Base-by-base conservation (phyloP, 345 rosid genomes). In the Diplotaxis tenuifolia region DNA sequence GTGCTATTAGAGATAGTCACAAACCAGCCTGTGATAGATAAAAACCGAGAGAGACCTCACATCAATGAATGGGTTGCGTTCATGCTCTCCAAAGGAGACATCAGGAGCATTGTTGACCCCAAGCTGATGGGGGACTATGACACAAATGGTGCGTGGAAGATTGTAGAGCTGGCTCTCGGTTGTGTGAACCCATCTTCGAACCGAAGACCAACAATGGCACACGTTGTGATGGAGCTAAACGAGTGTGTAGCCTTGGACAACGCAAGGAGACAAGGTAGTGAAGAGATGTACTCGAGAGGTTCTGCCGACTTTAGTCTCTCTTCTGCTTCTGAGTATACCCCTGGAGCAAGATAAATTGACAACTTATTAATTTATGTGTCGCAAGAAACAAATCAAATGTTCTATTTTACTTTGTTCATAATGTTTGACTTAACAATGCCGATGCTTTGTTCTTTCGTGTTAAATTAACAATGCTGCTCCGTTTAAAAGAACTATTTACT, bases 1-100 rank as follows among this genome's bases (percentile, higher is more conserved):
- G 77, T 84, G 36, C 76, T 88, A 0, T 23, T 88, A 18, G 86
- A 86, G 84, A 67, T 86, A 34, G 69, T 86, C 31, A 86, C 88
- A 10, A 82, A 86, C 60, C 71, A 65, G 27, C 78, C 81, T 1
- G 86, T 82, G 12, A 58, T 83, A 25, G 62, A 70, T 4, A 70
- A 72, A 64, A 70, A 10, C n/a, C 16, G 61, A 9, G 78, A 73
- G 4, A 66, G 18, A 58, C 20, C 70, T 9, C 87, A 79, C 66
- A 75, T 88, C 9, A 63, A 31, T 20, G 62, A 75, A 2, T 84
- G 93, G 86, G 70, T 75, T 6, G 76, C 57, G 8, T 81, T 79
- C 28, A 76, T 75, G 68, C 62, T 86, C 1, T 79, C 59, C 0
- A 71, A 50, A n/a, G 88, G 90, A 0, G 88, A 86, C 67, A 71